These are phyloP conservation scores for Stemphylium beticola DNA, from an alignment of 2,329 filamentous ascomycete species.

Conservation along the genomic window DNA sequence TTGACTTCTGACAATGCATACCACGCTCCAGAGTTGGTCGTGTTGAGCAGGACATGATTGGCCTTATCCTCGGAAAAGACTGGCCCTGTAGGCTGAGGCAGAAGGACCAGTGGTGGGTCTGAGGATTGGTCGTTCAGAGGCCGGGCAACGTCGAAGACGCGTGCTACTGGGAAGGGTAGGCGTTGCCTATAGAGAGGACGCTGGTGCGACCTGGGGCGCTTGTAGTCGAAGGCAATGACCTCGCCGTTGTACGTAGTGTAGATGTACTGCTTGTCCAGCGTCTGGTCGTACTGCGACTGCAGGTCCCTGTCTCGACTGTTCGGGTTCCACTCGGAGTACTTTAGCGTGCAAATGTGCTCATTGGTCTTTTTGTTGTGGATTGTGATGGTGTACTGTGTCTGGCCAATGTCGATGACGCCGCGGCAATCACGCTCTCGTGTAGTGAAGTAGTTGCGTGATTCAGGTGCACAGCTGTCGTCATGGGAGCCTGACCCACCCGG, in stretches of 20 bases:
- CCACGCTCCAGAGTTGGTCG: conserved; percentile 86
- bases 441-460: conserved; percentile 62
- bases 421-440: conserved; percentile 68
- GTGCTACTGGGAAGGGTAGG: conserved; percentile 78
- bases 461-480: conserved; percentile 75
- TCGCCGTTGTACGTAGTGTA: conserved; percentile 85
- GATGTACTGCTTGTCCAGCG: conserved; percentile 87
- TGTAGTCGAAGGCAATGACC: conserved; percentile 79
- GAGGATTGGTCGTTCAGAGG: conserved; percentile 70
- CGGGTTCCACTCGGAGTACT: conserved; percentile 91
- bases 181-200: conserved; percentile 58
- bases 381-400: conserved; percentile 86
- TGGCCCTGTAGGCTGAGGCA: conserved; percentile 82
- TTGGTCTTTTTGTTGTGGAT: conserved; percentile 79
- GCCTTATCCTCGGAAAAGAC: conserved; percentile 49
- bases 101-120: conserved; percentile 78
- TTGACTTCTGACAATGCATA: conserved; percentile 87
- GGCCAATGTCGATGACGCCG: conserved; percentile 78
- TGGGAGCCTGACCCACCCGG: conserved; percentile 72
- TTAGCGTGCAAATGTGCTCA: conserved; percentile 83
- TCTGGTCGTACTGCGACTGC: conserved; percentile 77
- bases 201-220: conserved; percentile 48
- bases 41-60: conserved; percentile 76
- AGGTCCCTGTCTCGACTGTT: conserved; percentile 92
- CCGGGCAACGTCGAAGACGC: conserved; percentile 86